phyloP scores from a whole-genome alignment of 2,329 filamentous ascomycete species.

The Arthrobotrys conoides region DNA sequence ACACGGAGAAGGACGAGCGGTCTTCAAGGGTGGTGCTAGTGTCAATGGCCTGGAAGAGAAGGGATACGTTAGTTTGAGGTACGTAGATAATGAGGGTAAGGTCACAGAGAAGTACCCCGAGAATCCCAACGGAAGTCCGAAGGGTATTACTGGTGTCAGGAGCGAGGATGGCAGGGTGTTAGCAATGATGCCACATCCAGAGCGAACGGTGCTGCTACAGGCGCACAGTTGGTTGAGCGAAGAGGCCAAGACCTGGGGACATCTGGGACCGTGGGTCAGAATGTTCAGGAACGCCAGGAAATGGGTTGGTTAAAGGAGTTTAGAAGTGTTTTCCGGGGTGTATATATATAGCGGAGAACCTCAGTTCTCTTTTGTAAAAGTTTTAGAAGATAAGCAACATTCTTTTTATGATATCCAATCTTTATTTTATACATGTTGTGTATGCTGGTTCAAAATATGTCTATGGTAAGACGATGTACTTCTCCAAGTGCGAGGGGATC shows the following conservation, averaged over 20 bases:
- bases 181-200: constrained; percentile 93
- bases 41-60: constrained; percentile 72
- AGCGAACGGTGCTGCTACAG: constrained; percentile 86
- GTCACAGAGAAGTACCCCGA: constrained; percentile 87
- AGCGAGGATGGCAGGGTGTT: constrained; percentile 84
- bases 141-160: constrained; percentile 84
- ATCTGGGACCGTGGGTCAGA: constrained; percentile 84
- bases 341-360: constrained; percentile 14
- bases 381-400: constrained; percentile 27
- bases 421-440: constrained; percentile 14
- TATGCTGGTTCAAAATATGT: background rate
- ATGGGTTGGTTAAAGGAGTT: constrained; percentile 78
- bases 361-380: constrained; percentile 5
- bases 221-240: constrained; percentile 82
- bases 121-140: constrained; percentile 89
- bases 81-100: constrained; percentile 83
- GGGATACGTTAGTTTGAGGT: constrained; percentile 82
- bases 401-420: constrained; percentile 28
- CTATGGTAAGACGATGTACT: constrained; percentile 85
- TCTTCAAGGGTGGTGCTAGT: constrained; percentile 71
- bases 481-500: constrained; percentile 86
- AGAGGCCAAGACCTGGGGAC: constrained; percentile 79
- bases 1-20: constrained; percentile 90
- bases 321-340: background rate
- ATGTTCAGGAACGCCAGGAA: constrained; percentile 89